A percentile compares a stretch with the other conserved stretches of the same genome.
These are phyloP conservation scores for Euphorbia peplus DNA, from an alignment of 345 rosid species.

Conservation along the genomic window DNA sequence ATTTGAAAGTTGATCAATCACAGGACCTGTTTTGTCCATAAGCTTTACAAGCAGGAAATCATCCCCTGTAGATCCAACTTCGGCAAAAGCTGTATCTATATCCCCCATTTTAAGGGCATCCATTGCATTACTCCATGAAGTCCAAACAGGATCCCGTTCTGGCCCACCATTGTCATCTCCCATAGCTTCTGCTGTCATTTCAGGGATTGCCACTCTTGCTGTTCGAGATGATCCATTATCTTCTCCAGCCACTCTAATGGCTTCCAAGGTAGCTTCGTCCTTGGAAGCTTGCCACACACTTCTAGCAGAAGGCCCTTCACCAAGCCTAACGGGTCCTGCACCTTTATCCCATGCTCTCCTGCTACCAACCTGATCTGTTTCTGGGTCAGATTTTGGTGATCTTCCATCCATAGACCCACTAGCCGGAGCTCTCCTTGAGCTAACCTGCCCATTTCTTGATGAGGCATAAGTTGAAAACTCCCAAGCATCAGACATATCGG, in stretches of 20 bases:
- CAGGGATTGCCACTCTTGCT: conserved; percentile 65
- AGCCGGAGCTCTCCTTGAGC: conserved; percentile 57
- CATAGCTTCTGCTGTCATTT: conserved; percentile 75
- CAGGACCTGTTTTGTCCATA: conserved; percentile 93
- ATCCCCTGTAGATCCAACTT: conserved; percentile 71
- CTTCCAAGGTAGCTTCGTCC: conserved; percentile 99
- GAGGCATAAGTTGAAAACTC: conserved; percentile 59
- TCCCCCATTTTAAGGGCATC: conserved; percentile 89
- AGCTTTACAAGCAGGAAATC: conserved; percentile 88
- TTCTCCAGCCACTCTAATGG: conserved; percentile 98
- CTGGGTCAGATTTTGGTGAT: conserved; percentile 73
- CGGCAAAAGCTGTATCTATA: conserved; percentile 82
- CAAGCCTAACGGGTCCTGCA: conserved; percentile 66
- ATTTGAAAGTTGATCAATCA: conserved; percentile 75
- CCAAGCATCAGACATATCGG: conserved; percentile 72
- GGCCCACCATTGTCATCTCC: conserved; percentile 67
- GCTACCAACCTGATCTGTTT: conserved; percentile 61
- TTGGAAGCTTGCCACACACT: conserved; percentile 99
- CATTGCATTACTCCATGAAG: conserved; percentile 91
- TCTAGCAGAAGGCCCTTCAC: conserved; percentile 99
- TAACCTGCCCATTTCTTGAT: conserved; percentile 67
- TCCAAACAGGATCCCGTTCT: conserved; percentile 80
- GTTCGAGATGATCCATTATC: conserved; percentile 61
- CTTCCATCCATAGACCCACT: conserved; percentile 46
- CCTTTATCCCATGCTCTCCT: conserved; percentile 89